phyloP scores from a whole-genome alignment of 2,329 filamentous ascomycete species.

The Colletotrichum sp. region DNA sequence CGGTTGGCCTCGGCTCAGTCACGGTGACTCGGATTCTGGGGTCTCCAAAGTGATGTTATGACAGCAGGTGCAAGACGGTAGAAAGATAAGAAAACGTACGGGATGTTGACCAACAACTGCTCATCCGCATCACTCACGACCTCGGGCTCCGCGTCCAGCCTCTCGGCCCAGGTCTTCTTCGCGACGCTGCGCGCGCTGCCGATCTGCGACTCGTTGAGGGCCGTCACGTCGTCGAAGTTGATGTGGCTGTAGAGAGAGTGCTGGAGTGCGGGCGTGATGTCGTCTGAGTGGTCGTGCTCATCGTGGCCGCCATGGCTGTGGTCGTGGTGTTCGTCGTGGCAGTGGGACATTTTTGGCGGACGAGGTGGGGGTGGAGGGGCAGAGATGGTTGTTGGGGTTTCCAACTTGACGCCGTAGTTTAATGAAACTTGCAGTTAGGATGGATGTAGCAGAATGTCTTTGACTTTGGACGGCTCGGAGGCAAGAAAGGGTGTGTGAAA shows the following conservation, averaged over 20 bases:
- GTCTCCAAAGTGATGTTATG: background rate
- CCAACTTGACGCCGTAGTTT: too few relatives aligned
- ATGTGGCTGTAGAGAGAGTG: conserved; percentile 91
- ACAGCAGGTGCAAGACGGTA: background rate
- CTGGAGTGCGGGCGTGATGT: conserved; percentile 90
- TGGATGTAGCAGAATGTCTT: background rate
- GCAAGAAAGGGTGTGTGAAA: background rate
- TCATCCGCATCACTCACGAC: conserved; percentile 88
- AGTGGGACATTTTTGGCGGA: conserved; percentile 44
- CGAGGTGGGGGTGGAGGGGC: background rate
- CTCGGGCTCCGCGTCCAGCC: conserved; percentile 74
- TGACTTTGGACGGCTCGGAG: background rate
- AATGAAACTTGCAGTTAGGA: background rate
- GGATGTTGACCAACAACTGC: conserved; percentile 90
- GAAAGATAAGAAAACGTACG: conserved; percentile 59
- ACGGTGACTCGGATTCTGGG: accelerated
- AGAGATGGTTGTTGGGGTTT: background rate
- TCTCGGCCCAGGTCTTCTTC: conserved; percentile 90
- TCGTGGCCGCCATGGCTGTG: conserved; percentile 59
- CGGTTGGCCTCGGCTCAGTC: background rate
- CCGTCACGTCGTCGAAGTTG: conserved; percentile 83
- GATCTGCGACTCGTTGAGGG: conserved; percentile 79
- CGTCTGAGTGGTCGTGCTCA: conserved; percentile 87
- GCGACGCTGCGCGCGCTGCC: conserved; percentile 77
- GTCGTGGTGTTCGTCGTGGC: conserved; percentile 55